These are phyloP conservation scores for Phytophthora nicotianae DNA, from an alignment of 352 stramenopile genomes.

Conservation along the genomic window DNA sequence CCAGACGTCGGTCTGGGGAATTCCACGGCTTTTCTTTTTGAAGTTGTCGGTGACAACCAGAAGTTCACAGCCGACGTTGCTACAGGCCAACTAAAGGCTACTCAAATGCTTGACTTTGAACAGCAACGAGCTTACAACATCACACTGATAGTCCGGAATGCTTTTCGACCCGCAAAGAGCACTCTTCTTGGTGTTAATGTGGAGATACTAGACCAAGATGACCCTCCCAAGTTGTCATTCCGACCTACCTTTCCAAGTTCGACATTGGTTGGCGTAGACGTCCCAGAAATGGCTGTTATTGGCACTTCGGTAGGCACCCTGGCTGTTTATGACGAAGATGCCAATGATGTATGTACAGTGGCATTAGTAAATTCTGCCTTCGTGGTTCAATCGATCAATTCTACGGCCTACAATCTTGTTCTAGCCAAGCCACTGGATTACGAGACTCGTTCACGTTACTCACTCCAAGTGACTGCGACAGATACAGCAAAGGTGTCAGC, in stretches of 20 bases:
- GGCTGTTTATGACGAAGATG: slow-evolving; percentile 29
- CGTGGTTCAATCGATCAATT: slow-evolving; percentile 12
- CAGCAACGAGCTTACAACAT: slow-evolving; percentile 14
- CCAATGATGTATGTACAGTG: slow-evolving; percentile 14
- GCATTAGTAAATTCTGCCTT: slow-evolving; percentile 12
- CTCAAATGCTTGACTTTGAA: slow-evolving; percentile 25
- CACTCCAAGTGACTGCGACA: slow-evolving; percentile 7
- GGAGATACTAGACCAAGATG: slow-evolving; percentile 19
- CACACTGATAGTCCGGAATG: slow-evolving; percentile 24
- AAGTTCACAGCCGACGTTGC: slow-evolving; percentile 11
- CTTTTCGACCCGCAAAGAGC: slow-evolving; percentile 18
- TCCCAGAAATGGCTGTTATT: slow-evolving; percentile 21
- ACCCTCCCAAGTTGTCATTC: slow-evolving; percentile 23
- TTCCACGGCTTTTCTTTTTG: slow-evolving; percentile 42
- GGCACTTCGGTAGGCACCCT: slow-evolving; percentile 23
- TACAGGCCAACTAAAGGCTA: slow-evolving; percentile 19
- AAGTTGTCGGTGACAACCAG: slow-evolving; percentile 23
- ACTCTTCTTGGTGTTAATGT: slow-evolving; percentile 17
- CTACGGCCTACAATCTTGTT: slow-evolving; percentile 15
- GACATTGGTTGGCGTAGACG: neutral
- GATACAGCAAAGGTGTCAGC: slow-evolving; percentile 8
- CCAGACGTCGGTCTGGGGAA: slow-evolving; percentile 40
- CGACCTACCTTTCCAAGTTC: slow-evolving; percentile 15
- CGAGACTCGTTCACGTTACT: slow-evolving; percentile 27
- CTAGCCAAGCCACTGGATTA: slow-evolving; percentile 25